Evolutionary conservation across 208 protist species (phyloP).

Genomic region (Trypanosoma scelopori): DNA sequence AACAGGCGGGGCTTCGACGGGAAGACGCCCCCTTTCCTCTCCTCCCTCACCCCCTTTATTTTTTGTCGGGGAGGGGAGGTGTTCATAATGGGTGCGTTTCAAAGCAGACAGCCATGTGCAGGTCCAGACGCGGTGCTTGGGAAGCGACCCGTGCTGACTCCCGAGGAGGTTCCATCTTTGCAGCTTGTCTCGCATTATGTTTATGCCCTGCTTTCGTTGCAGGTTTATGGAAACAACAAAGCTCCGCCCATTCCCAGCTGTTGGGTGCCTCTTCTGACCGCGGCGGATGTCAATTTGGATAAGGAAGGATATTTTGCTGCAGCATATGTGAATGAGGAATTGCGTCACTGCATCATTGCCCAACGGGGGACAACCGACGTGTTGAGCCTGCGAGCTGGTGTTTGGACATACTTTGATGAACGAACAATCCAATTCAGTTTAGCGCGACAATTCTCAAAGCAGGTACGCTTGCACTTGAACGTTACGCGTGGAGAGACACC

Average conservation of each 20-base stretch:
- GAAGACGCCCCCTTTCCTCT: too few relatives aligned
- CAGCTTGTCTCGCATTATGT: conserved; percentile 59
- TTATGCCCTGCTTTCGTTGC: conserved; percentile 73
- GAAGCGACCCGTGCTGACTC: conserved; percentile 37
- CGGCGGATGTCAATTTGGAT: conserved; percentile 65
- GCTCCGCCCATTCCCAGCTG: conserved; percentile 47
- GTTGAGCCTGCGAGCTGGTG: conserved; percentile 69
- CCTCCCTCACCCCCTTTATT: too few relatives aligned
- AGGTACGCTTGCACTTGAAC: conserved; percentile 57
- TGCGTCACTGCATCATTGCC: conserved; percentile 79
- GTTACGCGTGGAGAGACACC: conserved; percentile 19
- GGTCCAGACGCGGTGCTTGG: background rate
- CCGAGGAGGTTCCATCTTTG: conserved; percentile 58
- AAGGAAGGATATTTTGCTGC: conserved; percentile 85
- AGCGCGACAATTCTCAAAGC: conserved; percentile 82
- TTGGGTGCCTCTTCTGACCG: conserved; percentile 74
- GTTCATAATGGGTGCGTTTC: conserved; percentile 12
- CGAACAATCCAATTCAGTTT: conserved; percentile 85
- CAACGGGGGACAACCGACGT: conserved; percentile 87
- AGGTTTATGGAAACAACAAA: conserved; percentile 65
- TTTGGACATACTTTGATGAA: conserved; percentile 92
- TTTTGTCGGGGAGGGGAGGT: too few relatives aligned
- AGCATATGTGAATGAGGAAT: conserved; percentile 73
- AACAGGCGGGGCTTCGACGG: too few relatives aligned
- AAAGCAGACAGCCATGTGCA: conserved; percentile 5